Evolutionary conservation across 176 grass and related monocot genomes (phyloP), one percentile per base, ranked within the genome.

Genomic region (Panicum miliaceum): DNA sequence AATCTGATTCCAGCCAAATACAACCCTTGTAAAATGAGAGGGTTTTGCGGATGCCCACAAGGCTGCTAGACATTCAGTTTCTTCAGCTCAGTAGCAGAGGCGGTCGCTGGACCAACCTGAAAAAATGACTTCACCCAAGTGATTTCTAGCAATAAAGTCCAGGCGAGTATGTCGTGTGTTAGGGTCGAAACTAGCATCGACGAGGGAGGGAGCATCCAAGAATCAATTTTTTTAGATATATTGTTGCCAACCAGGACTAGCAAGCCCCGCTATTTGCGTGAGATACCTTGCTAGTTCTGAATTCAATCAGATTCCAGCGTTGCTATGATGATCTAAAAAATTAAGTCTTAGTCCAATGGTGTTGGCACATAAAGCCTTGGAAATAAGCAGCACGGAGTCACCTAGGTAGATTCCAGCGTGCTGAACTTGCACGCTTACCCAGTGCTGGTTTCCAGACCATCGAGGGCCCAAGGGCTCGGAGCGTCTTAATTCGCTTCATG

Each of bases 171-270:
- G 1, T 7, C 0, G 3, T 41, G 32, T 65, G 3, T 3, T 35
- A 1, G 32, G 63, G 9, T 65, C 63, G 37, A 20, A 66, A 1
- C 34, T 16, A 0, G 16, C 64, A 67, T 67, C 64, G 0, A 38
- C 35, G 4, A 65, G 6, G 32, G 32, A 0, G 63, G 63, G 0
- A 15, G 15, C 0, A 7, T 18, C 63, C 63, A 64, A 7, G 61
- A 4, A 19, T 22, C 6, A 0, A 65, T 3, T 35, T 19, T 18
- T 7, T 65, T 3, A 18, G 6, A 7, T 14, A 36, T 16, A 3
- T 2, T 64, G 0, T 53, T 1, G 0, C 5, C 2, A 9, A 20
- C 1, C 0, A 9, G n/a, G n/a, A n/a, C n/a, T n/a, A n/a, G n/a
- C n/a, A n/a, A n/a, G n/a, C n/a, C n/a, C n/a, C n/a, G n/a, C n/a